phyloP scores from a whole-genome alignment of 331 rosid genomes.

The Arachis monticola region DNA sequence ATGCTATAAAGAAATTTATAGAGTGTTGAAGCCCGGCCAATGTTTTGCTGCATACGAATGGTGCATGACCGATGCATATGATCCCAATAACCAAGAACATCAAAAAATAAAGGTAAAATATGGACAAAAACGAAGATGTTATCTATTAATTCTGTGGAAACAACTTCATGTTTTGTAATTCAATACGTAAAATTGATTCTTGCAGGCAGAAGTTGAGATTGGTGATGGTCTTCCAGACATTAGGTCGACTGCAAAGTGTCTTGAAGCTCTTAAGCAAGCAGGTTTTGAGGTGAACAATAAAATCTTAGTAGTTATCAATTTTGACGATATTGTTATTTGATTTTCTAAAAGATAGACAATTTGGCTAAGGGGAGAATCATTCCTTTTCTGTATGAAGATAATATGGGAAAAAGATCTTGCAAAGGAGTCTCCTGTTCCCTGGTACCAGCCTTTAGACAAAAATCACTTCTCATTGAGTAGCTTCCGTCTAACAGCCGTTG shows the following conservation, averaged over 20 bases:
- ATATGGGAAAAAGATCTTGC: conserved; percentile 91
- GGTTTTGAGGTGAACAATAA: conserved; percentile 84
- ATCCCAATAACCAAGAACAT: conserved; percentile 77
- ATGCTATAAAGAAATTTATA: conserved; percentile 90
- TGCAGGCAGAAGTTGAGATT: conserved; percentile 89
- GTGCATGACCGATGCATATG: conserved; percentile 93
- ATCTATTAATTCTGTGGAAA: conserved; percentile 2
- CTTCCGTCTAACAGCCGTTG: conserved; percentile 84
- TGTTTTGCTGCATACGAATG: conserved; percentile 95
- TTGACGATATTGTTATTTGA: conserved; percentile 14
- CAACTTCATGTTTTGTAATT: conserved; percentile 23
- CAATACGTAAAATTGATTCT: conserved; percentile 21
- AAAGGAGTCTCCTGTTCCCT: conserved; percentile 65
- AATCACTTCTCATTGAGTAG: conserved; percentile 67
- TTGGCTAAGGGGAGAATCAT: conserved; percentile 24
- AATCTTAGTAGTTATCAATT: conserved; percentile 16
- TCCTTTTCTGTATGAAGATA: conserved; percentile 52
- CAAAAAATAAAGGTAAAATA: conserved; percentile 74
- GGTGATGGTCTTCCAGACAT: conserved; percentile 98
- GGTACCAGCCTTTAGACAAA: conserved; percentile 86
- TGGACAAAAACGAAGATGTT: conserved; percentile 12
- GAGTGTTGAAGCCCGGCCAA: conserved; percentile 94
- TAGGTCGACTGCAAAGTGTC: conserved; percentile 78
- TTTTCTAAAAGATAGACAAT: conserved; percentile 17
- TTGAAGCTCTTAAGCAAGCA: conserved; percentile 91